A percentile compares a stretch with the other conserved stretches of the same genome.
Conservation (phyloP, 495 filamentous ascomycete genomes). For the Penicillium bovifimosum region DNA sequence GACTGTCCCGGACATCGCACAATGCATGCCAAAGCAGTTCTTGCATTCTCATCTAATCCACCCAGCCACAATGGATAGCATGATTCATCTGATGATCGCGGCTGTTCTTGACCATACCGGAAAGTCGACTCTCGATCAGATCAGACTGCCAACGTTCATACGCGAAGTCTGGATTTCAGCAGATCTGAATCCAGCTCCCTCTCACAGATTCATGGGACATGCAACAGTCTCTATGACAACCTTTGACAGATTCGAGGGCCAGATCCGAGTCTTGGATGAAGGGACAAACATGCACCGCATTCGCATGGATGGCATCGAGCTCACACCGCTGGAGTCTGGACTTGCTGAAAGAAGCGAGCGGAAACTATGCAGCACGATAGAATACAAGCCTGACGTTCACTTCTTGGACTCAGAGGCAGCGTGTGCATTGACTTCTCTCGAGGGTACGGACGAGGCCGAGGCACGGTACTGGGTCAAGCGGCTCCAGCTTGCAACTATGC, state of each 20-base stretch:
- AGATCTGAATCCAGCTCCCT: conserved; percentile 12
- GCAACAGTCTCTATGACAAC: conserved; percentile 6
- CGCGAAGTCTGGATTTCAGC: conserved; percentile 29
- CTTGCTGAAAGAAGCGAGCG: conserved; percentile 7
- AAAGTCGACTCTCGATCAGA: conserved; percentile 12
- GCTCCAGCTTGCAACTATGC: conserved; percentile 23
- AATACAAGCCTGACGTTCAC: conserved; percentile 20
- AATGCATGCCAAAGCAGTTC: conserved; percentile 26
- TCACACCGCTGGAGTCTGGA: conserved; percentile 23
- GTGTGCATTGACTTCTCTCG: conserved; percentile 4
- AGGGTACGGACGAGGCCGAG: neutral
- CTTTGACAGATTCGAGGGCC: conserved; percentile 21
- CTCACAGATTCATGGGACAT: conserved; percentile 15
- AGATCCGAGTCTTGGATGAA: conserved; percentile 18
- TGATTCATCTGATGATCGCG: conserved; percentile 30
- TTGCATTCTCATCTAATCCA: conserved; percentile 32
- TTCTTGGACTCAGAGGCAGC: conserved; percentile 17
- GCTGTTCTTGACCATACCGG: conserved; percentile 22
- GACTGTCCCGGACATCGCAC: conserved; percentile 23
- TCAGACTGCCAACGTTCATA: conserved; percentile 24
- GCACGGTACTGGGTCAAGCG: conserved; percentile 15
- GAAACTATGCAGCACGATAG: conserved; percentile 18
- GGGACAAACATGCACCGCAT: conserved; percentile 6
- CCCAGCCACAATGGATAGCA: conserved; percentile 35
- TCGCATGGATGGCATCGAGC: conserved; percentile 24